These are phyloP conservation scores for Grosmannia penicillata DNA, from an alignment of 2,329 filamentous ascomycete genomes.

Conservation along the genomic window DNA sequence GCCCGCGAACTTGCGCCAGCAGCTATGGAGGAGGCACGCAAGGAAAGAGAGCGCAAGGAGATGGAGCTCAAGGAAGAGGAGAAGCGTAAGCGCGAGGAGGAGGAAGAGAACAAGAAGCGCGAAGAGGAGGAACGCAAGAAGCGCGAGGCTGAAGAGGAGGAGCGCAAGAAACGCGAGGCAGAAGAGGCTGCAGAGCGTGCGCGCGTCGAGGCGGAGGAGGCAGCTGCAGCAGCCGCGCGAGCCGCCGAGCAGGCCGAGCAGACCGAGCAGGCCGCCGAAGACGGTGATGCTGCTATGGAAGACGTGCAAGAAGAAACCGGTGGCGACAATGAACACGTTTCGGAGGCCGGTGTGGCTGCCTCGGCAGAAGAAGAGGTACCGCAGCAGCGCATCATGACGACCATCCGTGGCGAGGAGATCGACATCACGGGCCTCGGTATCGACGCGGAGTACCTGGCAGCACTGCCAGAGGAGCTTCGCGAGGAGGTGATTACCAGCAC, in stretches of 20 bases:
- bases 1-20: conserved; percentile 64
- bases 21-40: conserved; percentile 68
- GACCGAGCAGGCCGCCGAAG: conserved; percentile 18
- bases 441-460: conserved; percentile 84
- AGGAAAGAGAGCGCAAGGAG: conserved; percentile 45
- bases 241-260: conserved; percentile 16
- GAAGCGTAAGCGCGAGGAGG: conserved; percentile 41
- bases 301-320: conserved; percentile 33
- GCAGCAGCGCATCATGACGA: conserved; percentile 54
- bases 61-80: conserved; percentile 32
- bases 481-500: conserved; percentile 93
- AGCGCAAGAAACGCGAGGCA: conserved; percentile 50
- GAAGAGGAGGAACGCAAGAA: conserved; percentile 50
- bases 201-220: conserved; percentile 43
- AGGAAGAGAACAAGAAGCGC: conserved; percentile 39
- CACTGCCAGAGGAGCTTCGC: conserved; percentile 90
- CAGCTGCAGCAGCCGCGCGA: conserved; percentile 26
- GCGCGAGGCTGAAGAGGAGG: conserved; percentile 59
- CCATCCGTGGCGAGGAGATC: conserved; percentile 70
- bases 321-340: conserved; percentile 15
- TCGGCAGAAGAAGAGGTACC: conserved; percentile 6
- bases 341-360: no score
- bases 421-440: conserved; percentile 94
- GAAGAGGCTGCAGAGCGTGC: conserved; percentile 55
- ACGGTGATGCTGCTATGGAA: no score